Evolutionary conservation across 1,139 yeast species (phyloP).

Genomic region (Zygosaccharomyces sapae): DNA sequence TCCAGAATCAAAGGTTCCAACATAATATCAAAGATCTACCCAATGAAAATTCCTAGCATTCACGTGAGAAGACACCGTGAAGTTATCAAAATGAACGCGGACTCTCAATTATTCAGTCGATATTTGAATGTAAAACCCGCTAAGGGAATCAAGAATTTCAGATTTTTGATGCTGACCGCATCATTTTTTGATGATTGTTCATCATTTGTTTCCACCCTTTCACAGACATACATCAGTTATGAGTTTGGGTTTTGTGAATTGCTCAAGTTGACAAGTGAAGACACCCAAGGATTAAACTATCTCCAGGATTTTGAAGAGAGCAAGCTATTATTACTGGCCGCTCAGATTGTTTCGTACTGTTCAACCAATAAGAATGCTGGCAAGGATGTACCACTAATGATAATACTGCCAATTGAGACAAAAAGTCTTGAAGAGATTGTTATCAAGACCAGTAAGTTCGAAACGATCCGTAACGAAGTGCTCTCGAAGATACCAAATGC

Average conservation of each 20-base stretch:
- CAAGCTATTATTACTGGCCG: conserved; percentile 44
- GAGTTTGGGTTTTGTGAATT: conserved; percentile 37
- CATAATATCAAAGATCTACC: conserved; percentile 26
- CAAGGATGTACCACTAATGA: conserved; percentile 32
- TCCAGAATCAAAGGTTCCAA: conserved; percentile 27
- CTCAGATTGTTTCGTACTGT: conserved; percentile 43
- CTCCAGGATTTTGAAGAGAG: conserved; percentile 30
- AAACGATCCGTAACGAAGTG: conserved; percentile 43
- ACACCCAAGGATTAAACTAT: conserved; percentile 30
- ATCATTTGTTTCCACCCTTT: conserved; percentile 29
- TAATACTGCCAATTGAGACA: conserved; percentile 37
- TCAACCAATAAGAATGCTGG: conserved; percentile 32
- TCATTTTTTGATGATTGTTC: conserved; percentile 27
- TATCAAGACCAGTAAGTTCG: conserved; percentile 46
- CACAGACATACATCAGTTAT: conserved; percentile 33
- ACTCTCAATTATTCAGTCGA: conserved; percentile 28
- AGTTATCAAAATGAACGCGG: conserved; percentile 31
- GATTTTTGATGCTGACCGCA: conserved; percentile 47
- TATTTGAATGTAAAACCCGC: conserved; percentile 52
- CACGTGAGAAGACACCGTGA: conserved; percentile 33
- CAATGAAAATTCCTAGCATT: conserved; percentile 30
- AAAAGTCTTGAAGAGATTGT: conserved; percentile 42
- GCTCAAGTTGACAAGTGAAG: conserved; percentile 32
- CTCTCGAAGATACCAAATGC: conserved; percentile 44
- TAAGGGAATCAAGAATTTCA: conserved; percentile 48